Evolutionary conservation across 2,329 filamentous ascomycete species (phyloP).

Genomic region (Neonectria neomacrospora): DNA sequence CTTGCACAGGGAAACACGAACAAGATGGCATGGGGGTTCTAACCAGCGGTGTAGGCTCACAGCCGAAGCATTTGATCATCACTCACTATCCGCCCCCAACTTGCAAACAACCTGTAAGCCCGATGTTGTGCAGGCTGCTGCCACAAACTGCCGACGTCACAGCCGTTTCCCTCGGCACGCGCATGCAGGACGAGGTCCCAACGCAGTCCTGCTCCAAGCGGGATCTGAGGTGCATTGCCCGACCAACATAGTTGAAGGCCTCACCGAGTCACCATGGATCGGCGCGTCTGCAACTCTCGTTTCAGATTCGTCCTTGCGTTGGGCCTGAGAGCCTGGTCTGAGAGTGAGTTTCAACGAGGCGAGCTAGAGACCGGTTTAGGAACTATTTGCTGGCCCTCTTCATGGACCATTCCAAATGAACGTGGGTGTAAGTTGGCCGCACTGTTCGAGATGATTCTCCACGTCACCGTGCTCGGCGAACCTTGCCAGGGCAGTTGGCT

Average conservation of each 20-base stretch:
- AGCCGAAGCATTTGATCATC: not conserved
- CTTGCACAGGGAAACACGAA: not conserved
- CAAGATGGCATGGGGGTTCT: not conserved
- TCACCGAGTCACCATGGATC: not conserved
- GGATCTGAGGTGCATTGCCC: not conserved
- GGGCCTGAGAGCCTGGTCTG: not conserved
- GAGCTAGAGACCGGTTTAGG: not conserved
- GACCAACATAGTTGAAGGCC: not conserved
- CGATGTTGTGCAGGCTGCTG: conserved; percentile 4
- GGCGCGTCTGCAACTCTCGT: not conserved
- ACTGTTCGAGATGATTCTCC: too few relatives aligned
- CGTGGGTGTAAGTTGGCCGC: too few relatives aligned
- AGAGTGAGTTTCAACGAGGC: not conserved
- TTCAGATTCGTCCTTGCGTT: not conserved
- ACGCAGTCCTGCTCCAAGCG: not conserved
- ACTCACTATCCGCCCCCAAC: not conserved
- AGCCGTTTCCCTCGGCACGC: conserved; percentile 3
- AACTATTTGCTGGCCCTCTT: not conserved
- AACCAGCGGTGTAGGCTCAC: conserved; percentile 14
- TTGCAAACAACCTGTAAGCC: not conserved
- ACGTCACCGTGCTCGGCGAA: too few relatives aligned
- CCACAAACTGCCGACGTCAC: conserved; percentile 8
- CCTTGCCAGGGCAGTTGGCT: not conserved
- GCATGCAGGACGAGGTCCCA: conserved; percentile 5
- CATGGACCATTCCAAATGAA: too few relatives aligned